phyloP scores from a whole-genome alignment of 2,329 filamentous ascomycete genomes.

The Trichocomaceae sp. region DNA sequence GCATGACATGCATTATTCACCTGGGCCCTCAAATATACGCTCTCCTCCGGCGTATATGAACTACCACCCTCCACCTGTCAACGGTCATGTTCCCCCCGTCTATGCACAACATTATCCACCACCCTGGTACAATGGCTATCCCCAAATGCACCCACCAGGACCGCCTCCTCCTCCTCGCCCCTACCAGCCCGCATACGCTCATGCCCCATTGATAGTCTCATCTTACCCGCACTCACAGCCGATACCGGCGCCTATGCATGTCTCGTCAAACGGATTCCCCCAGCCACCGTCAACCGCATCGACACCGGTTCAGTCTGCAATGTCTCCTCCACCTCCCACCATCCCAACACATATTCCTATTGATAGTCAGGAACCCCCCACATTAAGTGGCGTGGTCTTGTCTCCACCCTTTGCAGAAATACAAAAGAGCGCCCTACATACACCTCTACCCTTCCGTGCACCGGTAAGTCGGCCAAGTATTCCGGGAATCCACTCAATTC shows the following conservation, averaged over 20 bases:
- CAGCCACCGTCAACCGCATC: constrained; percentile 30
- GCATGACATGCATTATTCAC: constrained; percentile 40
- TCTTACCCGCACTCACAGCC: constrained; percentile 39
- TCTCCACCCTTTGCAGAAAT: constrained; percentile 27
- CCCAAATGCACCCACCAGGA: constrained; percentile 36
- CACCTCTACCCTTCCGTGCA: constrained; percentile 44
- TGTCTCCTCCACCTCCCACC: constrained; percentile 30
- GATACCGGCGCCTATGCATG: constrained; percentile 32
- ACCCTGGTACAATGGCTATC: constrained; percentile 41
- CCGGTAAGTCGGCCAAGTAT: constrained; percentile 31
- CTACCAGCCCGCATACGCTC: constrained; percentile 32
- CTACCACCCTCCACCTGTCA: constrained; percentile 52
- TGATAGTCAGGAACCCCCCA: constrained; percentile 11
- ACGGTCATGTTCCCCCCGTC: constrained; percentile 42
- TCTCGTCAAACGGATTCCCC: constrained; percentile 29
- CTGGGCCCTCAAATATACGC: constrained; percentile 46
- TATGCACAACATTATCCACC: constrained; percentile 41
- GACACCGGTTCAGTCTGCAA: constrained; percentile 31
- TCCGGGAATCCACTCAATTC: not conserved
- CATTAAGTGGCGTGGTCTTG: constrained; percentile 21
- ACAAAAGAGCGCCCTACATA: constrained; percentile 20
- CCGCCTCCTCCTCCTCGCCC: constrained; percentile 36
- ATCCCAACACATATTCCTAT: constrained; percentile 1
- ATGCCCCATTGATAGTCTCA: constrained; percentile 37
- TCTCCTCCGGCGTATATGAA: constrained; percentile 55